Evolutionary conservation across 257 asterid genomes (phyloP).

Genomic region (Solanum gandarillasii): DNA sequence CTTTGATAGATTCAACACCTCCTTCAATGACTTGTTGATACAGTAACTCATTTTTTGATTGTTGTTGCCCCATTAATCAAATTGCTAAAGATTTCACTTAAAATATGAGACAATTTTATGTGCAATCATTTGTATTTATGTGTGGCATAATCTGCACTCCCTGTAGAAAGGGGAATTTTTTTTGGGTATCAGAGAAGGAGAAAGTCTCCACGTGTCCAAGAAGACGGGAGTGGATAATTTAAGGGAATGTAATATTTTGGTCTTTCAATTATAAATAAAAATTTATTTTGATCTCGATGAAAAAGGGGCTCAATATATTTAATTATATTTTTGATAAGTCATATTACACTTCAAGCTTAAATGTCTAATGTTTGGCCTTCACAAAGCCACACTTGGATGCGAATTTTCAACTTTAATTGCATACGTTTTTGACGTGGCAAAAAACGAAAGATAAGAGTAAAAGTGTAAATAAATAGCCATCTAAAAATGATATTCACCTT

Average conservation of each 20-base stretch:
- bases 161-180: not conserved
- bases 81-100: not conserved
- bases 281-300: not conserved
- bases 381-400: not conserved
- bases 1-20: constrained; percentile 52
- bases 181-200: not conserved
- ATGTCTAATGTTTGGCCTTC: not conserved
- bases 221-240: not conserved
- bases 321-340: too few relatives aligned
- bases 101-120: not conserved
- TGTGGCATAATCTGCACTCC: not conserved
- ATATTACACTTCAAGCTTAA: not conserved
- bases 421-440: too few relatives aligned
- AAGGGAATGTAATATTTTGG: too few relatives aligned
- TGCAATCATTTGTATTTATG: not conserved
- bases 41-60: constrained; percentile 67
- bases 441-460: too few relatives aligned
- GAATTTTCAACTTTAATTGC: too few relatives aligned
- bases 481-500: not conserved
- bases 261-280: not conserved
- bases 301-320: fast-evolving
- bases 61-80: constrained; percentile 60
- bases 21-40: constrained; percentile 66
- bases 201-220: not conserved
- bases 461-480: too few relatives aligned